phyloP scores from a whole-genome alignment of 306 rosid genomes.

The Cucumis melo region DNA sequence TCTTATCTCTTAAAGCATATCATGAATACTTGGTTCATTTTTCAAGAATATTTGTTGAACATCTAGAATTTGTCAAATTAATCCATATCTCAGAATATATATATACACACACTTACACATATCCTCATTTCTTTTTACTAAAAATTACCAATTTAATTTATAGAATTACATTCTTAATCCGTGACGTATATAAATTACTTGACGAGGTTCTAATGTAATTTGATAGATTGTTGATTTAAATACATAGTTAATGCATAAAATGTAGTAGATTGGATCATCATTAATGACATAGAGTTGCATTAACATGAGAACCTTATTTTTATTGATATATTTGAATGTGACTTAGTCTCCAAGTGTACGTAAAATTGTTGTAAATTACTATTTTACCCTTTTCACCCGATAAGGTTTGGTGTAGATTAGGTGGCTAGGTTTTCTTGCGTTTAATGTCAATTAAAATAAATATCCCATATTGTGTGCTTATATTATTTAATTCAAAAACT shows the following conservation, averaged over 20 bases:
- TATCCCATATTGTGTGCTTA: neutral
- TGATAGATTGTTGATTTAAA: neutral
- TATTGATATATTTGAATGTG: neutral
- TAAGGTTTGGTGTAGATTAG: neutral
- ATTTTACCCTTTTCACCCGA: neutral
- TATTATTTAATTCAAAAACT: neutral
- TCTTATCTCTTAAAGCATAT: no score
- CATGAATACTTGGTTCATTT: no score
- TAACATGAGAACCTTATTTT: neutral
- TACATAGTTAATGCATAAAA: neutral
- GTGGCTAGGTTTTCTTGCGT: neutral
- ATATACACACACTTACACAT: no score
- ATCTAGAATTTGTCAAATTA: no score
- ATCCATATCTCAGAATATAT: no score
- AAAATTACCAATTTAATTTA: no score
- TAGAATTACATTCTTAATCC: no score
- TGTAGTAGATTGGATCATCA: neutral
- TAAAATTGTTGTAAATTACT: neutral
- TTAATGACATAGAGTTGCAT: no score
- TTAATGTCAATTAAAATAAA: neutral
- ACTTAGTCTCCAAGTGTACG: constrained; percentile 1
- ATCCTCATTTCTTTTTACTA: no score
- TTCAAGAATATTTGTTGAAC: no score
- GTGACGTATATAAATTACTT: no score
- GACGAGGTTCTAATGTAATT: no score